Base-by-base conservation (phyloP, 805 yeast species). In the Kuraishia molischiana region DNA sequence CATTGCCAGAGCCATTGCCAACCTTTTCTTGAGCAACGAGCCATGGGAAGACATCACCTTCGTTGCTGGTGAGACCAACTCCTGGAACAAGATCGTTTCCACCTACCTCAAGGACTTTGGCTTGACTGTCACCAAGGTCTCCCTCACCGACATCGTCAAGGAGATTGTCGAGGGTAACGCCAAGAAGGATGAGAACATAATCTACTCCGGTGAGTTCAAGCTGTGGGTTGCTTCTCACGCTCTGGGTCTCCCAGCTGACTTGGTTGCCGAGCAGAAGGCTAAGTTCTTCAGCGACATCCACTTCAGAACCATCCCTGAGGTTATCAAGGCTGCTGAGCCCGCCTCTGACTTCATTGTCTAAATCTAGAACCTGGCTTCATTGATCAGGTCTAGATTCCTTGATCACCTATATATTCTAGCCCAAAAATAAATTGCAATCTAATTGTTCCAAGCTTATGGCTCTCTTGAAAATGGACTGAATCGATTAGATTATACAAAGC, bases 1-100 rank as follows among this genome's bases (percentile, higher is more conserved):
- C 15, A 31, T 31, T 18, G 34, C 34, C 20, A 31, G 5, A 5
- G 17, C 17, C 15, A 31, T 31, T 18, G 19, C 34, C 5, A 31
- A 31, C 20, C 20, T 31, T 18, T 31, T 31, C 34, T 31, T 31
- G 15, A 31, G 21, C 13, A 18, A 18, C 5, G 34, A 31, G 18
- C 34, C 34, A 18, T 31, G 34, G 34, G 34, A 31, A 5, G 34
- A 31, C 11, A 19, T 31, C 6, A 31, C 20, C 6, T 31, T 31
- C 20, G 13, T 18, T 19, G 19, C 21, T 31, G 34, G 34, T 4
- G 34, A 31, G 20, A 31, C 34, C 5, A 18, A 18, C 11, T 18
- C 34, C 20, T 31, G 34, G 34, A 31, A 31, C 17, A 31, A 31
- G 34, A 19, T 31, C 15, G 18, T 31, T 3, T 15, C 20, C 5